A percentile compares a stretch with the other conserved stretches of the same genome.
These are phyloP conservation scores for Mortierella sp. DNA, from an alignment of 371 early-diverging fungal species.

Conservation along the genomic window DNA sequence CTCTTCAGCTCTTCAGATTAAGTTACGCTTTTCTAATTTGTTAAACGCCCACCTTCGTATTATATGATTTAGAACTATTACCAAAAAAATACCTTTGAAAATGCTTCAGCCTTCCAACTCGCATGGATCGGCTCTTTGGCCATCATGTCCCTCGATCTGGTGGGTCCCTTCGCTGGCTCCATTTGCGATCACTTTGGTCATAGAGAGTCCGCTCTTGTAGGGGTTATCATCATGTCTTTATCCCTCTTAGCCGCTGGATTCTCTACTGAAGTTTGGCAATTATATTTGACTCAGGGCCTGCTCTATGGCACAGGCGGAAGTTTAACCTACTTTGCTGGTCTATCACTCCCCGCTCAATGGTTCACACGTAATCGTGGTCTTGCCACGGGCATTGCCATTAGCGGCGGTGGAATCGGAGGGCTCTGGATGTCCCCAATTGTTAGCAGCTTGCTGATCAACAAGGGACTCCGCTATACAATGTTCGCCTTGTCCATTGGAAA, in stretches of 20 bases:
- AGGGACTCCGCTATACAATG: constrained; percentile 75
- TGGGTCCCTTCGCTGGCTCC: constrained; percentile 60
- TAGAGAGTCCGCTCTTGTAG: constrained; percentile 54
- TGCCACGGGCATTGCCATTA: constrained; percentile 80
- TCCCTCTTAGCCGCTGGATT: constrained; percentile 64
- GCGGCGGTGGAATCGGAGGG: constrained; percentile 87
- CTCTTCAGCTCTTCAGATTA: not conserved
- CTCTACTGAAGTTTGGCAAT: constrained; percentile 62
- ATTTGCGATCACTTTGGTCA: constrained; percentile 60
- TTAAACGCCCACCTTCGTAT: not conserved
- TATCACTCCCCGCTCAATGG: constrained; percentile 80
- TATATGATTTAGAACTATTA: constrained; percentile 33
- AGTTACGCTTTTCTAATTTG: not conserved
- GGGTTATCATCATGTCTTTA: constrained; percentile 61
- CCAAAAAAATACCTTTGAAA: constrained; percentile 38
- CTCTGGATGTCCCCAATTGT: constrained; percentile 77
- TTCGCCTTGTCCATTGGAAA: constrained; percentile 71
- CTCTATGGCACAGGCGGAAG: constrained; percentile 66
- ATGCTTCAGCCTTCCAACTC: constrained; percentile 59
- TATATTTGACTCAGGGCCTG: constrained; percentile 66
- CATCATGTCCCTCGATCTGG: constrained; percentile 60
- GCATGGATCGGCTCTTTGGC: constrained; percentile 65
- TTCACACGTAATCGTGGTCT: constrained; percentile 77
- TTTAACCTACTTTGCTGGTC: constrained; percentile 71
- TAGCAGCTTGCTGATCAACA: constrained; percentile 64